These are phyloP conservation scores for Alloteropsis semialata DNA, from an alignment of 176 grass and related monocot species.

Conservation along the genomic window DNA sequence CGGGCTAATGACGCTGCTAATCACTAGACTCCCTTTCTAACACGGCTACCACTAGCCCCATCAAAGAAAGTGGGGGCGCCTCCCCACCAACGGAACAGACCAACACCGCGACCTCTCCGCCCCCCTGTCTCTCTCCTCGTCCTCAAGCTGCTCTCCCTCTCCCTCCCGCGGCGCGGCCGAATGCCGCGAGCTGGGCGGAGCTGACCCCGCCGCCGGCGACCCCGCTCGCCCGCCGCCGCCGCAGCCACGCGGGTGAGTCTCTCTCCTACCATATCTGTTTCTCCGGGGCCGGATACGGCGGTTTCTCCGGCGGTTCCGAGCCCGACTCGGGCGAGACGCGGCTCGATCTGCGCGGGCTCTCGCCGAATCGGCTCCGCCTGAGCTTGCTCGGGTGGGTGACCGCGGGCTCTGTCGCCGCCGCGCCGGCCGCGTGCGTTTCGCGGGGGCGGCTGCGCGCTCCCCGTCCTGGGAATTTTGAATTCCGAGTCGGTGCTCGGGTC, in stretches of 20 bases:
- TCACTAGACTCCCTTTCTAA: neutral
- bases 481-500: neutral
- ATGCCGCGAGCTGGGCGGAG: constrained; percentile 20
- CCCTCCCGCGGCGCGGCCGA: neutral
- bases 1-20: neutral
- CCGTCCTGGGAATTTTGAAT: constrained; percentile 41
- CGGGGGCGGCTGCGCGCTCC: neutral
- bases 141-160: too few relatives aligned
- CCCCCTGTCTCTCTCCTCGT: neutral
- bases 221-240: neutral
- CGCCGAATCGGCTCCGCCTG: neutral
- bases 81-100: constrained; percentile 39
- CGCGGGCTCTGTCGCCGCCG: neutral
- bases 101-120: neutral
- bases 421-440: neutral
- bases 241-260: neutral
- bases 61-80: constrained; percentile 12
- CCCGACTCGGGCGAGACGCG: neutral
- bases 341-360: constrained; percentile 27
- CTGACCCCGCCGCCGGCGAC: constrained; percentile 35
- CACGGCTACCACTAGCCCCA: neutral
- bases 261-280: neutral
- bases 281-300: neutral
- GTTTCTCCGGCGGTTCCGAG: neutral
- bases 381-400: neutral